These are phyloP conservation scores for Aspergillus clavatus DNA, from an alignment of 2,329 filamentous ascomycete species.

Conservation along the genomic window DNA sequence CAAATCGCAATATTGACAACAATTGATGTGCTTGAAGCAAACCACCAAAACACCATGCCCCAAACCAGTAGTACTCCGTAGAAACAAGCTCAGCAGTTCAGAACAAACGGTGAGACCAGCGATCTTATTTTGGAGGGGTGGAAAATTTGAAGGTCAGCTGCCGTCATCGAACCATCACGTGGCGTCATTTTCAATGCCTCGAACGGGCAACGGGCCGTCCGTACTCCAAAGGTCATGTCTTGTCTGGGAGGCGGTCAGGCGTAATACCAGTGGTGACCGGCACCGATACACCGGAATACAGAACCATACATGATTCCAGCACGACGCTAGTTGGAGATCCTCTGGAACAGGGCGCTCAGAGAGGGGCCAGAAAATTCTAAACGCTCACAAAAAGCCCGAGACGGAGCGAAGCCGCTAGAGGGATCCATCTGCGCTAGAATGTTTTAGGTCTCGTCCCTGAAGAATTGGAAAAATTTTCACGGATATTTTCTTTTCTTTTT, in stretches of 20 bases:
- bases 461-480: conserved; percentile 6
- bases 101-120: no score
- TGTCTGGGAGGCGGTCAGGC: conserved; percentile 16
- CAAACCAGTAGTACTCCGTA: no score
- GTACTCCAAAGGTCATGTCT: no score
- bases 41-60: no score
- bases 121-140: conserved; percentile 1
- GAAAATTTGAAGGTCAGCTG: conserved; percentile 18
- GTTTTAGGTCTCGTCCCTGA: conserved; percentile 3
- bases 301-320: conserved; percentile 13
- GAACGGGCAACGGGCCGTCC: no score
- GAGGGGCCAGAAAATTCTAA: no score
- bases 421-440: conserved; percentile 7
- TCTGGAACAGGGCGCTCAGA: conserved; percentile 12
- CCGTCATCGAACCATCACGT: conserved; percentile 27
- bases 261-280: conserved; percentile 16
- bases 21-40: no score
- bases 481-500: conserved; percentile 7
- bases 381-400: conserved; percentile 2
- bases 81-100: no score
- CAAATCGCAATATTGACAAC: no score
- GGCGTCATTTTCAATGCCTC: conserved; percentile 19
- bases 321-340: conserved; percentile 24
- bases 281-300: conserved; percentile 12
- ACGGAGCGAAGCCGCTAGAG: conserved; percentile 6